Evolutionary conservation across 148 eudicot genomes (phyloP).

Genomic region (Vaccinium darrowii): DNA sequence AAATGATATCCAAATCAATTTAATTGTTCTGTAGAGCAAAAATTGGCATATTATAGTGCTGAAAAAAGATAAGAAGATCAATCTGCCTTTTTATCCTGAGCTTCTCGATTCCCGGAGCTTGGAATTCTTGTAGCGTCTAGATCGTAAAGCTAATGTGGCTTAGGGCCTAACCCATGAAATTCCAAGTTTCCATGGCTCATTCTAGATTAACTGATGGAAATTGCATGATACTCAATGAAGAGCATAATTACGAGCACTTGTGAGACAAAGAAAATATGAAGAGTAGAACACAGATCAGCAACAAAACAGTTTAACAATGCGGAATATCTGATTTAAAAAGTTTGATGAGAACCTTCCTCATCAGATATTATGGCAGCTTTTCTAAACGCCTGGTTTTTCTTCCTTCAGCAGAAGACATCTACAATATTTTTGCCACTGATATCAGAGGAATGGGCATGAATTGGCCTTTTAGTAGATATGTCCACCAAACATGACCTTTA

Average conservation of each 20-base stretch:
- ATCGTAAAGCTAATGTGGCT: background rate
- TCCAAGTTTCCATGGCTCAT: background rate
- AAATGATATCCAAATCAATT: background rate
- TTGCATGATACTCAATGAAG: background rate
- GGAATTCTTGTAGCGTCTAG: too few relatives aligned
- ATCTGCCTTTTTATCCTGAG: too few relatives aligned
- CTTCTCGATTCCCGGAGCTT: too few relatives aligned
- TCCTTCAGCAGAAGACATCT: constrained; percentile 17
- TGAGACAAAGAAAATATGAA: background rate
- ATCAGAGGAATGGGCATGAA: constrained; percentile 1
- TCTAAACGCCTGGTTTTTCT: background rate
- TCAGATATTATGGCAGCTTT: background rate
- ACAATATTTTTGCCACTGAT: background rate
- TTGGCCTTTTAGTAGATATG: constrained; percentile 17
- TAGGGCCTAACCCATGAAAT: background rate
- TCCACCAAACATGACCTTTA: constrained; percentile 36
- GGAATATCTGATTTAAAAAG: background rate
- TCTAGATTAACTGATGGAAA: background rate
- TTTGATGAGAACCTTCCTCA: constrained; percentile 9
- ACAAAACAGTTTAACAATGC: background rate
- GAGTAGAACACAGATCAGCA: background rate
- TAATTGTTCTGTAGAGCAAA: background rate
- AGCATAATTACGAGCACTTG: constrained; percentile 1
- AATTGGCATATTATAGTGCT: background rate
- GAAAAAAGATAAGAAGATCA: too few relatives aligned